Evolutionary conservation across 441 rosid species (phyloP).

Genomic region (Populus tomentosa): DNA sequence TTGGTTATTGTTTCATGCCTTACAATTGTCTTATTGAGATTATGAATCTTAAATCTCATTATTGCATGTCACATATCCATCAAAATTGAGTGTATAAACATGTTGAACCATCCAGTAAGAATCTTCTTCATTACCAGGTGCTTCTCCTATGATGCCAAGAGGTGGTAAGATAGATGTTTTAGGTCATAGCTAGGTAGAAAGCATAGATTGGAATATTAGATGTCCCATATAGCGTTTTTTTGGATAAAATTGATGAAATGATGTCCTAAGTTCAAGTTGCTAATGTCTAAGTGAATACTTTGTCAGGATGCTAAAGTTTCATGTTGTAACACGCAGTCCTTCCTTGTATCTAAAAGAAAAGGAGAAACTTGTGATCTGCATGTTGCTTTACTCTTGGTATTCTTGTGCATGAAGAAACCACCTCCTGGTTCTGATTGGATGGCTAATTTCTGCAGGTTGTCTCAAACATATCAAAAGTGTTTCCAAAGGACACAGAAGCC

Average conservation of each 20-base stretch:
- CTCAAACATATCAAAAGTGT: slow-evolving; percentile 58
- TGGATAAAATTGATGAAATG: background rate
- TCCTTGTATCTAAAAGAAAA: background rate
- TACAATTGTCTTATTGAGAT: background rate
- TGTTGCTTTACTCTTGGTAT: background rate
- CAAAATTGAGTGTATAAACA: background rate
- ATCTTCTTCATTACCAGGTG: background rate
- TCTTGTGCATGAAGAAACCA: background rate
- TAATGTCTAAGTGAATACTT: background rate
- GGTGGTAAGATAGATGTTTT: background rate
- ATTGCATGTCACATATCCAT: background rate
- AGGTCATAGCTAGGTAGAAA: background rate
- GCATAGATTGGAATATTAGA: background rate
- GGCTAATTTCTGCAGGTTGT: slow-evolving; percentile 45
- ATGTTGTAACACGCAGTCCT: background rate
- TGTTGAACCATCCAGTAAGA: background rate
- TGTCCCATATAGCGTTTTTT: background rate
- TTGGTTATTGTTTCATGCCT: background rate
- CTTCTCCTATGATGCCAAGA: background rate
- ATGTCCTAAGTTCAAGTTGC: background rate
- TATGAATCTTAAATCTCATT: background rate
- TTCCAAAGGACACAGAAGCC: slow-evolving; percentile 88
- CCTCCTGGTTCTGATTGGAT: background rate
- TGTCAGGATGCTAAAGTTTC: background rate
- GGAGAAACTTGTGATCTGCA: background rate